phyloP scores from a whole-genome alignment of 2,329 filamentous ascomycete species.

The Arachnopeziza araneosa region DNA sequence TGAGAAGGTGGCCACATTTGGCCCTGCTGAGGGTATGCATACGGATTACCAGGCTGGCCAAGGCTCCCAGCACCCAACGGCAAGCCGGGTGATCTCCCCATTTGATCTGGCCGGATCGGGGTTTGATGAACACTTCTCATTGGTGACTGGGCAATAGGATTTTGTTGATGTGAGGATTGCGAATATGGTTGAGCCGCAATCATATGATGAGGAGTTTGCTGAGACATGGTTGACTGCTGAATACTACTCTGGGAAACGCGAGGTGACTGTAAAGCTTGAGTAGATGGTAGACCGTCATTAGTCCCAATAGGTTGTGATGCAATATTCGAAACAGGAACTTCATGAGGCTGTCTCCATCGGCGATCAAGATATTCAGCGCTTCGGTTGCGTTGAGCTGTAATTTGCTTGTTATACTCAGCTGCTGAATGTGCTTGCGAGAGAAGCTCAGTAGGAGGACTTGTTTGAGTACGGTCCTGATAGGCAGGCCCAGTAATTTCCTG shows the following conservation, averaged over 20 bases:
- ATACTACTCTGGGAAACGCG: conserved; percentile 49
- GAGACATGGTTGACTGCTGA: conserved; percentile 46
- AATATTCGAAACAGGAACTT: conserved; percentile 55
- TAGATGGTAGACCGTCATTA: conserved; percentile 42
- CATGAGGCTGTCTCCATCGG: conserved; percentile 78
- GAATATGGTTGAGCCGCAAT: conserved; percentile 56
- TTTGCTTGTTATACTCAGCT: conserved; percentile 81
- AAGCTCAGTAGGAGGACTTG: conserved; percentile 71
- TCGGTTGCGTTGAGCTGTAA: conserved; percentile 74
- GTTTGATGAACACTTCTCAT: conserved; percentile 63
- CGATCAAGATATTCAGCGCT: conserved; percentile 75
- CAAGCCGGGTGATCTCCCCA: conserved; percentile 60
- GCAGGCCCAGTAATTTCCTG: conserved; percentile 84
- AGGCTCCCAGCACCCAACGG: conserved; percentile 48
- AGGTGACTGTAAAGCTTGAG: conserved; percentile 52
- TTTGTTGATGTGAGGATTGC: conserved; percentile 66
- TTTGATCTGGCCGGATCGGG: conserved; percentile 51
- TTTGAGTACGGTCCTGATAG: conserved; percentile 81
- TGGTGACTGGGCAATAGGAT: conserved; percentile 65
- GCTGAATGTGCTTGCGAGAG: conserved; percentile 82
- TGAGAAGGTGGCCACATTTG: conserved; percentile 61
- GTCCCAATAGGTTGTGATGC: conserved; percentile 32
- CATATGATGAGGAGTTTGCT: conserved; percentile 37
- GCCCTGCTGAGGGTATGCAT: conserved; percentile 55
- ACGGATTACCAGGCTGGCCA: conserved; percentile 41